Evolutionary conservation across 148 eudicot genomes (phyloP), one percentile per base, ranked within the genome.

Genomic region (Nepenthes gracilis): DNA sequence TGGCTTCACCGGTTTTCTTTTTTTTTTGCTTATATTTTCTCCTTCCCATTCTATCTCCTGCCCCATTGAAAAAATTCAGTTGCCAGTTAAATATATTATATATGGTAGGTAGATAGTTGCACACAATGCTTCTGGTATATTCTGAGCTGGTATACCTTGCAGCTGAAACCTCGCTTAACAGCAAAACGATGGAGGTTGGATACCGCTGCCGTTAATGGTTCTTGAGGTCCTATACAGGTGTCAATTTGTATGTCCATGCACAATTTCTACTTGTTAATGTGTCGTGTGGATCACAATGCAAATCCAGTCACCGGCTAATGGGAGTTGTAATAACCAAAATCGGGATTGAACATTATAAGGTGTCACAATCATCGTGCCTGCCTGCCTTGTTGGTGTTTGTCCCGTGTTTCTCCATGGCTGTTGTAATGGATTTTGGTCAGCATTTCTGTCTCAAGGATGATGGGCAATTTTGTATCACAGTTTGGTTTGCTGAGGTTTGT

Each of bases 131-230:
- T 49, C 11, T 49, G n/a, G 23, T 36, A 37, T 11, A 32, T 43
- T 34, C 36, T 10, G 53, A 49, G 13, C 11, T 49, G 53, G 2
- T 74, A 52, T 81, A 64, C 45, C 45, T 33, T 82, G 67, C 76
- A 85, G 91, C 68, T 85, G 85, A 80, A 72, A 62, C 83, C 87
- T 37, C 78, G 75, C 35, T 70, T 80, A 57, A 68, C 52, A 48
- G 81, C 77, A 50, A 85, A 82, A 62, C 75, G 73, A 67, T 74
- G 71, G 35, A 80, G 66, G 54, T 60, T 75, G 52, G 78, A 36
- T 33, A 32, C 33, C 12, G 54, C 23, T n/a, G 58, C 12, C n/a
- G 58, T 12, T 51, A 23, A 12, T 48, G 52, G 36, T 61, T 47
- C 54, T 49, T 12, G 13, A 49, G 53, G 53, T 12, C 12, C 12